phyloP scores from a whole-genome alignment of 73 alveolate species.

The Paramecium sexaurelia region DNA sequence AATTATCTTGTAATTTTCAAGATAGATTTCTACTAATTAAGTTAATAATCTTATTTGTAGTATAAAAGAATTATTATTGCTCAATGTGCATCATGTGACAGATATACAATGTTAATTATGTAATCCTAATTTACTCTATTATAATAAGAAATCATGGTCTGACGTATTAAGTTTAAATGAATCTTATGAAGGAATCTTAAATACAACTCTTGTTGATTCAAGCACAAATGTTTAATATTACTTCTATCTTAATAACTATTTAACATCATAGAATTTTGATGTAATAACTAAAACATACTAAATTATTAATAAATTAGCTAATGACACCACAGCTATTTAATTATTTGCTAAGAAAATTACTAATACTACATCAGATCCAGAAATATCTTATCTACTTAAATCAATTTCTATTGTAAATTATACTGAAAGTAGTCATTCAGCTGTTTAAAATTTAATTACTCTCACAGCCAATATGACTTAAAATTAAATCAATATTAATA shows the following conservation, averaged over 20 bases:
- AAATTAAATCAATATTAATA: neutral
- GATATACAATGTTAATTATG: neutral
- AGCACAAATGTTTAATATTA: neutral
- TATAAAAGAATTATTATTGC: neutral
- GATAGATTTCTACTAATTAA: neutral
- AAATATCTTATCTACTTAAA: neutral
- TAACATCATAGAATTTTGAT: neutral
- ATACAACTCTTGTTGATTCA: neutral
- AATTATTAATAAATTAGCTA: neutral
- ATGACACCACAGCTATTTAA: neutral
- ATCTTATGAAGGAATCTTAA: neutral
- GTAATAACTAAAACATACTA: neutral
- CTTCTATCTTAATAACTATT: neutral
- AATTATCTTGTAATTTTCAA: neutral
- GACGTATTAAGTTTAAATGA: constrained; percentile 10
- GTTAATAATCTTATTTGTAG: constrained; percentile 34
- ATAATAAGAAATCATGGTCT: constrained; percentile 30
- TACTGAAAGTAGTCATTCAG: neutral
- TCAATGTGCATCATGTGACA: neutral
- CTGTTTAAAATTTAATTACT: neutral
- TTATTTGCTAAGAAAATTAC: neutral
- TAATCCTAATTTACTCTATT: neutral
- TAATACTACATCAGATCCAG: constrained; percentile 46
- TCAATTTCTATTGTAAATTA: neutral
- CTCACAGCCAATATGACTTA: neutral